Base-by-base conservation (phyloP, 371 early-diverging fungal genomes). In the Dichotomocladium elegans region DNA sequence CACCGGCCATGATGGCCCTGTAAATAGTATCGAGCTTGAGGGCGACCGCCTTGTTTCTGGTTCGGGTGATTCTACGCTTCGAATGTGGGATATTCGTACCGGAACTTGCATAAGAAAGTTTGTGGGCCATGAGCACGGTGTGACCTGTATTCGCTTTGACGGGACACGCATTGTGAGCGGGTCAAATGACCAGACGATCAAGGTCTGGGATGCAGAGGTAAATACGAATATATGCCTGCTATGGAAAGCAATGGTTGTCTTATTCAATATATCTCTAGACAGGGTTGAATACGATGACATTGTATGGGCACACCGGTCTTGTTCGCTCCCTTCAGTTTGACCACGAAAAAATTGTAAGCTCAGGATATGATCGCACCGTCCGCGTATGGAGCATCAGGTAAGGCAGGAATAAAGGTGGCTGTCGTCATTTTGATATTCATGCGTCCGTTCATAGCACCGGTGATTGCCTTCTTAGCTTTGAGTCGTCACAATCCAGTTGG, bases 61-160 rank as follows among this genome's bases (percentile, higher is more conserved):
- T 0, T 89, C 89, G 1, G 93, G 95, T 7, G 96, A 95, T 58
- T 80, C 86, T 2, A 55, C 86, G 40, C 83, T 96, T 61, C 90
- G 89, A 55, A 57, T 95, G 57, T 96, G 96, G 96, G 82, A 93
- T 68, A 61, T 90, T 11, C 66, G 69, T 29, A 86, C 90, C 0
- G 89, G 89, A 11, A 59, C 58, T 27, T 81, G 80, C 49, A 35
- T 89, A 9, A 79, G 86, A 10, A 81, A 83, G 48, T 88, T 86
- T 55, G 59, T 63, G 8, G 91, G 91, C 11, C 91, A 91, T 57
- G 69, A 77, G 9, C 80, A 92, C 17, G 97, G 97, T 0, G 70
- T 99, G 3, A 93, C 98, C 0, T 96, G 94, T 61, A 89, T 95
- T 41, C 94, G 93, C 52, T 96, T 85, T 67, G 92, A 93, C 58